phyloP scores from a whole-genome alignment of 163 green algal genomes.

The Chloromonas sp. region DNA sequence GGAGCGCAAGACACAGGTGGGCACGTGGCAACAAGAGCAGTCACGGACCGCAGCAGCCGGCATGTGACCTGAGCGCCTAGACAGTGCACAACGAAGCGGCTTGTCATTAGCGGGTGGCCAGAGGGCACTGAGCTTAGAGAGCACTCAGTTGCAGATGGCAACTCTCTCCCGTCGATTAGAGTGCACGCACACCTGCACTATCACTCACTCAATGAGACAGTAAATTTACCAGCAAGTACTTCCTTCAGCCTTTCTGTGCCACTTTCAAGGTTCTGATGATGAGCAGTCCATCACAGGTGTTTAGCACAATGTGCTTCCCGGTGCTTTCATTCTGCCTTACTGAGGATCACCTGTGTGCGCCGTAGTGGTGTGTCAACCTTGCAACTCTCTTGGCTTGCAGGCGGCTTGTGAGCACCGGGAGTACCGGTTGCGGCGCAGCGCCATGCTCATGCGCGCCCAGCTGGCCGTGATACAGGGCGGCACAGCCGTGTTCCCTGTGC shows the following conservation, averaged over 20 bases:
- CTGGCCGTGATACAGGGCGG: slow-evolving; percentile 17
- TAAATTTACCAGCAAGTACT: too few species aligned
- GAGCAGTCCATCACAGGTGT: too few species aligned
- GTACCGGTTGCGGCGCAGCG: slow-evolving; percentile 13
- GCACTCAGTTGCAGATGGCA: neutral
- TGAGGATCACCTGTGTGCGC: neutral
- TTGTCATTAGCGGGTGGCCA: too few species aligned
- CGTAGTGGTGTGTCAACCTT: neutral
- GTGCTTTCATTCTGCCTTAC: too few species aligned
- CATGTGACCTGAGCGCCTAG: too few species aligned
- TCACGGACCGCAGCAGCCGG: neutral
- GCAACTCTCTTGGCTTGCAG: slow-evolving; percentile 3
- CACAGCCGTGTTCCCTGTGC: slow-evolving; percentile 8
- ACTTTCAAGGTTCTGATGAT: too few species aligned
- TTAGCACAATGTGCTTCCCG: too few species aligned
- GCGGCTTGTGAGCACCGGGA: slow-evolving; percentile 16
- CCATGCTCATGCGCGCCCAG: slow-evolving; percentile 16
- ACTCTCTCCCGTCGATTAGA: neutral
- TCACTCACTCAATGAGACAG: too few species aligned
- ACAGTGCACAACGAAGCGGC: too few species aligned
- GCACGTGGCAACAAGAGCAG: neutral
- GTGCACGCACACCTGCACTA: too few species aligned
- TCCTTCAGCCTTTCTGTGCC: too few species aligned
- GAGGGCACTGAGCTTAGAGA: neutral
- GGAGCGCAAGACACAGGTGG: neutral